phyloP scores from a whole-genome alignment of 257 asterid species.

The Leptodermis oblonga region DNA sequence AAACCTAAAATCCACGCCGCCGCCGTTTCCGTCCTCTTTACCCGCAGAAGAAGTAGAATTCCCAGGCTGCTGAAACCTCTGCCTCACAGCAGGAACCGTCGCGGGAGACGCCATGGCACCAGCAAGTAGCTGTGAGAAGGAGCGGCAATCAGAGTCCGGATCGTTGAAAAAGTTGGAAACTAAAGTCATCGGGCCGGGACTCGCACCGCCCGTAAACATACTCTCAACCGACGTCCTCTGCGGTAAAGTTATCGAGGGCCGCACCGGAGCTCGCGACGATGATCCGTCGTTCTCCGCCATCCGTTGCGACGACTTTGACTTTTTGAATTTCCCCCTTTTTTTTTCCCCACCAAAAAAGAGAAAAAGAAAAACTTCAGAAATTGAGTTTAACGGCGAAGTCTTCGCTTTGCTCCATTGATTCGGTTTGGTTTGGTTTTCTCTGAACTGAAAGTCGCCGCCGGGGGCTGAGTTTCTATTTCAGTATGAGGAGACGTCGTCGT shows the following conservation, averaged over 20 bases:
- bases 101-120: conserved; percentile 48
- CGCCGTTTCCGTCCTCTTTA: conserved; percentile 15
- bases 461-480: neutral
- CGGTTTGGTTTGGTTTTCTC: neutral
- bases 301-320: conserved; percentile 24
- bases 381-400: neutral
- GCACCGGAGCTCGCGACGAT: conserved; percentile 26
- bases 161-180: conserved; percentile 73
- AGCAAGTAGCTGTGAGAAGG: conserved; percentile 79
- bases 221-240: conserved; percentile 44
- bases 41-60: neutral
- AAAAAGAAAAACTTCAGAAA: neutral
- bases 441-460: conserved; percentile 24
- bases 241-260: conserved; percentile 56
- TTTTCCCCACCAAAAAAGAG: neutral
- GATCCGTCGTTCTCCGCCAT: conserved; percentile 54
- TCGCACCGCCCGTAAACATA: conserved; percentile 47
- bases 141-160: conserved; percentile 55
- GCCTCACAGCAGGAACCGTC: conserved; percentile 22
- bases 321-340: neutral
- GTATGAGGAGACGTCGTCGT: conserved; percentile 21
- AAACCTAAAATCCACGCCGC: conserved; percentile 36
- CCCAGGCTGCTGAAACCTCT: conserved; percentile 16
- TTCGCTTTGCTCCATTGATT: neutral
- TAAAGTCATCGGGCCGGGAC: conserved; percentile 82